Evolutionary conservation across 2,329 filamentous ascomycete species (phyloP), one percentile per base, ranked within the genome.

Genomic region (Trichoderma citrinoviride): DNA sequence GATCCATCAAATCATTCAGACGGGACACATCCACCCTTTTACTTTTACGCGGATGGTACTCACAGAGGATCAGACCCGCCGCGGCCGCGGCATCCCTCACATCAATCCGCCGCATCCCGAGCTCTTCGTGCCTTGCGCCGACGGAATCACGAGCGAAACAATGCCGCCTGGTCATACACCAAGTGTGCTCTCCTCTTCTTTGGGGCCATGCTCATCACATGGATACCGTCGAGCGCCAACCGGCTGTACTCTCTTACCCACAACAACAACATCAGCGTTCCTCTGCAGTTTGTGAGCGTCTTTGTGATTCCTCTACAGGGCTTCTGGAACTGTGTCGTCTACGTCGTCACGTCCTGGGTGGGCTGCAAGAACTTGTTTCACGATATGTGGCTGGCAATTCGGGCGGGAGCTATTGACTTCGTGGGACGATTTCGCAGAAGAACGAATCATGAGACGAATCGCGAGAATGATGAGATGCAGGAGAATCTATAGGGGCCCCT

Each of bases 321-420:
- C 0, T 89, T 92, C 71, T 93, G 90, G 89, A 93, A 93, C 73
- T 84, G 86, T 21, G 72, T 88, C 58, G 90, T 93, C 66, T 93
- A 93, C 74, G 75, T 85, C 12, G 80, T 82, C 6, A 90, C 88
- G 1, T 90, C 87, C 5, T 83, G 85, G 79, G 75, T 82, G 55
- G 85, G 85, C 0, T 85, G 85, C 70, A 81, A 80, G 69, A 66
- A 66, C 0, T 29, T 69, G 27, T 65, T 65, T 43, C 53, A 57
- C 44, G 61, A 70, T 17, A 49, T 69, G 50, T 64, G 50, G 61
- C n/a, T 64, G 5, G 60, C 60, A 4, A 41, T 2, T 19, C 25
- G 40, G 7, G 21, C 47, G 21, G 49, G 27, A 17, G 17, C n/a
- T 23, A 53, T 53, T 17, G 27, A 27, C 25, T 49, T 40, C 15